Evolutionary conservation across 345 rosid genomes (phyloP).

Genomic region (Populus pruinosa): DNA sequence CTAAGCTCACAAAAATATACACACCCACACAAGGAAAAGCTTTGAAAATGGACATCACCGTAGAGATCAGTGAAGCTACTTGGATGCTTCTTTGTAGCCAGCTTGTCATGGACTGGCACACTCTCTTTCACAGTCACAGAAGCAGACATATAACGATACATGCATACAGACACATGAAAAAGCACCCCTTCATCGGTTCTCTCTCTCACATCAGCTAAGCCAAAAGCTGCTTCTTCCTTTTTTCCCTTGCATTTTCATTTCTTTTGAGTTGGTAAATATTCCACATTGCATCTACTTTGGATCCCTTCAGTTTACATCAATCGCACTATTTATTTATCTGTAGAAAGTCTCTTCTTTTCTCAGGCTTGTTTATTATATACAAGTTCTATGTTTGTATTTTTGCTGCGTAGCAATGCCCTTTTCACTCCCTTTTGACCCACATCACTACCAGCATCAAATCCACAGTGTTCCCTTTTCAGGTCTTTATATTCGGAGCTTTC

Average conservation of each 20-base stretch:
- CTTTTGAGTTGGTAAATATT: slow-evolving; percentile 23
- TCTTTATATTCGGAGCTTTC: slow-evolving; percentile 26
- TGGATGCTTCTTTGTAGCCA: slow-evolving; percentile 38
- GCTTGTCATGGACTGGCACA: slow-evolving; percentile 54
- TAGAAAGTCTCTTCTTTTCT: slow-evolving; percentile 4
- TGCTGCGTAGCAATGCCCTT: slow-evolving; percentile 21
- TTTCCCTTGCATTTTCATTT: slow-evolving; percentile 13
- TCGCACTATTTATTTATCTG: neutral
- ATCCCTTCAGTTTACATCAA: slow-evolving; percentile 17
- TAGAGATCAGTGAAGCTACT: slow-evolving; percentile 17
- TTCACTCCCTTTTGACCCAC: slow-evolving; percentile 20
- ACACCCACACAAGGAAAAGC: too few species aligned
- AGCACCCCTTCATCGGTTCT: neutral
- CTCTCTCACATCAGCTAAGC: slow-evolving; percentile 2
- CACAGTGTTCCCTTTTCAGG: slow-evolving; percentile 7
- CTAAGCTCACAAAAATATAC: too few species aligned
- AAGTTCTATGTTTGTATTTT: slow-evolving; percentile 28
- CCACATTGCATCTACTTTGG: slow-evolving; percentile 25
- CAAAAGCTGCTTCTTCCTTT: neutral
- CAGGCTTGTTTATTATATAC: neutral
- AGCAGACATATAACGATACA: neutral
- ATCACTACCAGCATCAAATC: slow-evolving; percentile 27
- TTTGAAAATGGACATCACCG: neutral
- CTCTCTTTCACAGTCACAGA: slow-evolving; percentile 2
- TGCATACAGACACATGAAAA: slow-evolving; percentile 7